A percentile compares a stretch with the other conserved stretches of the same genome.
Evolutionary conservation across 2,329 filamentous ascomycete genomes (phyloP).

Genomic region (Proliferodiscus dingleyae): DNA sequence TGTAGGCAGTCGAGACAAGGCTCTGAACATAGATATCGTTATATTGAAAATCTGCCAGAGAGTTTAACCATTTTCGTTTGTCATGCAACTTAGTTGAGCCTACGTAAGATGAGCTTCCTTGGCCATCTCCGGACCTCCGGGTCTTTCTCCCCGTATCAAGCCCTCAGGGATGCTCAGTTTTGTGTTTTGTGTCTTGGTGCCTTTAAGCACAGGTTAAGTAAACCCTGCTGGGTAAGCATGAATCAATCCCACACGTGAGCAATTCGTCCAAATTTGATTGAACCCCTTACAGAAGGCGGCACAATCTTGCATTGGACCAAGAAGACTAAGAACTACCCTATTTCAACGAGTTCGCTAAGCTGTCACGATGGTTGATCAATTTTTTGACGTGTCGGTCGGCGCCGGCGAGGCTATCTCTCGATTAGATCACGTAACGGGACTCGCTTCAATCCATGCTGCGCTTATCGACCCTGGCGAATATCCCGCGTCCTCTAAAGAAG

Average conservation of each 20-base stretch:
- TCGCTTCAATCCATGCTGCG: constrained; percentile 12
- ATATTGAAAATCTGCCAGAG: not conserved
- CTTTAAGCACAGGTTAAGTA: not conserved
- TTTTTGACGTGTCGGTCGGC: too few relatives aligned
- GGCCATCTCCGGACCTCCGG: too few relatives aligned
- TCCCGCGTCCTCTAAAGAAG: constrained; percentile 13
- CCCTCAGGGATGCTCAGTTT: not conserved
- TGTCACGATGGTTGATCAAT: too few relatives aligned
- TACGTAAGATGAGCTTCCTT: not conserved
- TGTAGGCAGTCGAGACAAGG: too few relatives aligned
- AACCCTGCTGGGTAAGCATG: too few relatives aligned
- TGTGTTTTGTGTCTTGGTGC: not conserved
- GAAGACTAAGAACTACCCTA: not conserved
- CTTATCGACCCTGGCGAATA: constrained; percentile 16
- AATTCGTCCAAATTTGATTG: too few relatives aligned
- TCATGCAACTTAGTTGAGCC: not conserved
- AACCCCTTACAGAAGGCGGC: too few relatives aligned
- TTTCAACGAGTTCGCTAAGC: not conserved
- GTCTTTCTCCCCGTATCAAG: too few relatives aligned
- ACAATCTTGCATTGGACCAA: too few relatives aligned
- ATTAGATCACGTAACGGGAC: constrained; percentile 20
- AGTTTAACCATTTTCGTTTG: not conserved
- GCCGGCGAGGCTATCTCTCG: constrained; percentile 1
- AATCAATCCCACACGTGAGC: too few relatives aligned
- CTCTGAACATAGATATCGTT: constrained; percentile 2